Percentiles rank a stretch among this genome's conserved stretches.
Evolutionary conservation across 2,329 filamentous ascomycete species (phyloP).

Genomic region (Gliomastix tumulicola): DNA sequence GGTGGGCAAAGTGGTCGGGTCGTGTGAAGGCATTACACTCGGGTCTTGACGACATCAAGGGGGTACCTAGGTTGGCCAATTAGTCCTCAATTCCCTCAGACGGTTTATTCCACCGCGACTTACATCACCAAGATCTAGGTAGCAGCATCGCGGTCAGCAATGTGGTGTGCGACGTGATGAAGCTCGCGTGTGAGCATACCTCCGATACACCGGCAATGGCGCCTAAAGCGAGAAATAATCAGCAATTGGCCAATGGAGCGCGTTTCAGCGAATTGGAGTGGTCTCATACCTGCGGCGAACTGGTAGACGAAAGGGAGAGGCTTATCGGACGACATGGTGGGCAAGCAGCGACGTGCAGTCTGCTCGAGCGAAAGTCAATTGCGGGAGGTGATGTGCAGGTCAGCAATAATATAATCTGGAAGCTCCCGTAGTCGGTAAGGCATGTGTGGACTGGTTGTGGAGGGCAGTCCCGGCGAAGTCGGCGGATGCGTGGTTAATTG

Average conservation of each 20-base stretch:
- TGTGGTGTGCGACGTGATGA: neutral
- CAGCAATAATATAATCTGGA: too few species aligned
- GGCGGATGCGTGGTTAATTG: too few species aligned
- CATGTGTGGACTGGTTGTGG: too few species aligned
- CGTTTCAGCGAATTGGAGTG: too few species aligned
- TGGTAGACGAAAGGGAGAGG: conserved; percentile 91
- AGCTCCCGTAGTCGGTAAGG: too few species aligned
- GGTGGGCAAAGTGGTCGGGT: conserved; percentile 11
- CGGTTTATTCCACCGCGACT: conserved; percentile 17
- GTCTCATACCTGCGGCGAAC: conserved; percentile 79
- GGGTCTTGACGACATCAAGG: conserved; percentile 95
- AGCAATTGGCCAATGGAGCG: conserved; percentile 7
- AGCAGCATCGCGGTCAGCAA: conserved; percentile 3
- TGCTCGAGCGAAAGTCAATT: too few species aligned
- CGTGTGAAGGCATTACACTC: conserved; percentile 56
- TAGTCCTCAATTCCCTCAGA: neutral
- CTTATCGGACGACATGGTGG: conserved; percentile 59
- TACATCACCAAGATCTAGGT: conserved; percentile 81
- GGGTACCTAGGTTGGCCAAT: conserved; percentile 68
- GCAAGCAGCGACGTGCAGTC: too few species aligned
- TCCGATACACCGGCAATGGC: conserved; percentile 97
- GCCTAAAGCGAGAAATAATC: conserved; percentile 37
- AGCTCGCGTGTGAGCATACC: conserved; percentile 45
- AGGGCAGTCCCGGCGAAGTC: too few species aligned
- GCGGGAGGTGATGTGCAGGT: too few species aligned